Evolutionary conservation across 306 rosid species (phyloP).

Genomic region (Gleditsia sinensis): DNA sequence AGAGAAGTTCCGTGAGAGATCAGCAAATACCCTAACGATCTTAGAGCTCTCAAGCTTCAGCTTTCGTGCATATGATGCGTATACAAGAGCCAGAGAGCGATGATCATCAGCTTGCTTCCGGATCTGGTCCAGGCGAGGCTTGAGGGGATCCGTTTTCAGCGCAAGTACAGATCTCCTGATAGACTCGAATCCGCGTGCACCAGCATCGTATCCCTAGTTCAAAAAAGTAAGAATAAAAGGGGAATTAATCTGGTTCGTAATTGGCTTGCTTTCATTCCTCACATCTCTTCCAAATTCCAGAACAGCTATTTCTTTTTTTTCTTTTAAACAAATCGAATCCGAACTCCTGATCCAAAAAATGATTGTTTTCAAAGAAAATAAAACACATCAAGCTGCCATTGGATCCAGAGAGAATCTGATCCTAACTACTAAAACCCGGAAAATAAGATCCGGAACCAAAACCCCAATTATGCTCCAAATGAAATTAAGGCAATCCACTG

Average conservation of each 20-base stretch:
- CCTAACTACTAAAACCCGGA: constrained; percentile 14
- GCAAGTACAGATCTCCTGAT: constrained; percentile 74
- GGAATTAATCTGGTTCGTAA: not conserved
- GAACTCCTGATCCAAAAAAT: too few relatives aligned
- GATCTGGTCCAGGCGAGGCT: constrained; percentile 91
- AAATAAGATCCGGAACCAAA: constrained; percentile 36
- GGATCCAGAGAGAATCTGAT: constrained; percentile 26
- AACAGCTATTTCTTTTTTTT: constrained; percentile 14
- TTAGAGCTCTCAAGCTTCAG: constrained; percentile 90
- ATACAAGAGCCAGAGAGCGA: constrained; percentile 66
- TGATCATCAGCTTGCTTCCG: constrained; percentile 95
- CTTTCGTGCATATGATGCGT: constrained; percentile 82
- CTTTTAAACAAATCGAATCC: too few relatives aligned
- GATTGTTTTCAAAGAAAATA: not conserved
- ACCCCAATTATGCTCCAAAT: not conserved
- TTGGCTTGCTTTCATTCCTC: not conserved
- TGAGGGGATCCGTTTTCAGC: constrained; percentile 80
- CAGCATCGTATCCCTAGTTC: constrained; percentile 58
- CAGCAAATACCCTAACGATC: constrained; percentile 82
- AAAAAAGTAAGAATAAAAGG: not conserved
- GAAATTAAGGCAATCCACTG: not conserved
- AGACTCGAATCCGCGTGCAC: constrained; percentile 48
- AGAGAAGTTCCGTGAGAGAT: constrained; percentile 70
- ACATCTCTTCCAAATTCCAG: not conserved
- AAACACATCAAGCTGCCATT: not conserved